Conservation (phyloP, 2,329 filamentous ascomycete species). For the Calonectria leucothoes region DNA sequence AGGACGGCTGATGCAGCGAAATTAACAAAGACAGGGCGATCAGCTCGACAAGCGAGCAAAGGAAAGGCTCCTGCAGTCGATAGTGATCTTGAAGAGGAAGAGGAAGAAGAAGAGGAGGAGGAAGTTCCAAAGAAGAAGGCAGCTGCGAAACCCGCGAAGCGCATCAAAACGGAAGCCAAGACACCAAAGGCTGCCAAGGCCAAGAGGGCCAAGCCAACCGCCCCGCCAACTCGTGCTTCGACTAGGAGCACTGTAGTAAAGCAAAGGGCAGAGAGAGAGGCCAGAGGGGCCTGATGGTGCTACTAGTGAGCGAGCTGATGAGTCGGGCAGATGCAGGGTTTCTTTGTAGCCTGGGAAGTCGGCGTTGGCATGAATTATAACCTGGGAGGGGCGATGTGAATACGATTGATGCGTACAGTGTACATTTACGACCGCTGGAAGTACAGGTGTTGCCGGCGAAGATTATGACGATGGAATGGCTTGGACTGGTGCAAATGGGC, state of each 20-base stretch:
- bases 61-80: no score
- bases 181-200: background rate
- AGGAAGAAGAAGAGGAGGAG: background rate
- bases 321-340: background rate
- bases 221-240: background rate
- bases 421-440: no score
- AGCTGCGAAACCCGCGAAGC: background rate
- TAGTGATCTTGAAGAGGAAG: background rate
- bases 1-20: background rate
- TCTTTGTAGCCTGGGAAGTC: no score
- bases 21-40: no score
- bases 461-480: no score
- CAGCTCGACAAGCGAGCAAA: background rate
- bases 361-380: no score
- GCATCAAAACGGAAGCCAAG: background rate
- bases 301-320: background rate
- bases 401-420: no score
- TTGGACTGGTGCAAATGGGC: no score
- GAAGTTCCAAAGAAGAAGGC: background rate
- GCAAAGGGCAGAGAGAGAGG: background rate
- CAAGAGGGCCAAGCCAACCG: background rate
- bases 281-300: background rate
- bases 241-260: background rate
- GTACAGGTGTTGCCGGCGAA: no score
- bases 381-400: no score